Evolutionary conservation across 306 rosid species (phyloP), one percentile per base, ranked within the genome.

Genomic region (Arachis hypogaea): DNA sequence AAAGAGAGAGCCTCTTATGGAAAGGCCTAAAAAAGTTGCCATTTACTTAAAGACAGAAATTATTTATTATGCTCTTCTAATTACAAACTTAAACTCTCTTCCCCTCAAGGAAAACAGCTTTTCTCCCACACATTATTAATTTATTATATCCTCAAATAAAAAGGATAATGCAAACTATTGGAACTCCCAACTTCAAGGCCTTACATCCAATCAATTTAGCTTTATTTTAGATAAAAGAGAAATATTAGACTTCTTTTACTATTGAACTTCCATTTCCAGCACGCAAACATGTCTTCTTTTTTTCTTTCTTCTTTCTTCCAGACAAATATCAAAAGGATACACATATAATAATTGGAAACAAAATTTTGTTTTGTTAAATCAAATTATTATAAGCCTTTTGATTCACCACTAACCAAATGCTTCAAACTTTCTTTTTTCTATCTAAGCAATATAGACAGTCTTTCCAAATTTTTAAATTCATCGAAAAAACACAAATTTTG

Each of bases 151-250:
- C 84, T 10, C 44, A 52, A 70, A 83, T 12, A 36, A 62, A 29
- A 43, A 60, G 56, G 68, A 30, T 6, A 3, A 33, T 49, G 40
- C 36, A 60, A 63, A 11, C 65, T 72, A 54, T 76, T 14, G 47
- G 49, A 38, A 77, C 51, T 59, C 81, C 76, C 59, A 78, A 73
- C 50, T 87, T 78, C 68, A 78, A 85, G 76, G 85, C 49, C 50
- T 62, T 18, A 75, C 79, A 65, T 66, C 84, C 85, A 85, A 83
- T 78, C 66, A 74, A 78, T 63, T 42, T 50, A 59, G 43, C 61
- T 41, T 47, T 14, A 5, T 56, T 60, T 40, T 4, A 36, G 61
- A 36, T 43, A 51, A 5, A 33, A 58, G 50, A 41, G 50, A 60
- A 73, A 61, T 29, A 9, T 33, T 55, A 54, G 43, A 75, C 62